A percentile compares a stretch with the other conserved stretches of the same genome.
phyloP scores from a whole-genome alignment of 768 basidiomycete genomes.

The Leccinum boreale region DNA sequence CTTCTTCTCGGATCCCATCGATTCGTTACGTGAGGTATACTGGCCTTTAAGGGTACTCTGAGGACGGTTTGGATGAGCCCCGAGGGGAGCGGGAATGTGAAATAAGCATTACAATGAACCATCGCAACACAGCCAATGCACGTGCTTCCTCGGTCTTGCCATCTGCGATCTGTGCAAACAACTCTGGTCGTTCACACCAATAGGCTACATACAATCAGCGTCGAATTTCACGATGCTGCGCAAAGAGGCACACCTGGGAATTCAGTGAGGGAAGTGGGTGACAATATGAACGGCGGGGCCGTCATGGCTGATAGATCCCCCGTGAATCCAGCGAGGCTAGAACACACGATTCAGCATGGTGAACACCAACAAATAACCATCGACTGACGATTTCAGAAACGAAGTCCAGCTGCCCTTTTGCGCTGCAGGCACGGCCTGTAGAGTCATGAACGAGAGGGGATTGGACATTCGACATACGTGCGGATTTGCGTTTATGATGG shows the following conservation, averaged over 20 bases:
- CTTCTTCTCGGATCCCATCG: slow-evolving; percentile 98
- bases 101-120: slow-evolving; percentile 76
- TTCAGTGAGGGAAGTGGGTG: slow-evolving; percentile 86
- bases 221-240: not conserved
- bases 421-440: slow-evolving; percentile 69
- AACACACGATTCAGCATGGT: slow-evolving; percentile 2
- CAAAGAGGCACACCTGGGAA: slow-evolving; percentile 64
- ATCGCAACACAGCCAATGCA: slow-evolving; percentile 77
- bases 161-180: slow-evolving; percentile 84
- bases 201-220: slow-evolving; percentile 55
- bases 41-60: slow-evolving; percentile 93
- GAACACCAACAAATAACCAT: not conserved
- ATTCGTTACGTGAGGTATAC: slow-evolving; percentile 92
- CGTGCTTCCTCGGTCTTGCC: slow-evolving; percentile 72
- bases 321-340: slow-evolving; percentile 79
- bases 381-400: slow-evolving; percentile 83
- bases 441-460: slow-evolving; percentile 20
- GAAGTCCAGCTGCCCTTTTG: slow-evolving; percentile 87
- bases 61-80: slow-evolving; percentile 3
- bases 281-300: slow-evolving; percentile 89
- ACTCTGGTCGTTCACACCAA: slow-evolving; percentile 92
- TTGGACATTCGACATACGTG: slow-evolving; percentile 31
- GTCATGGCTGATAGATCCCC: slow-evolving; percentile 85
- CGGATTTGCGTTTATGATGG: slow-evolving; percentile 30
- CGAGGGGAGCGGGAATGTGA: not conserved